Evolutionary conservation across 2,329 filamentous ascomycete species (phyloP), one percentile per base, ranked within the genome.

Genomic region (Fusarium piperis): DNA sequence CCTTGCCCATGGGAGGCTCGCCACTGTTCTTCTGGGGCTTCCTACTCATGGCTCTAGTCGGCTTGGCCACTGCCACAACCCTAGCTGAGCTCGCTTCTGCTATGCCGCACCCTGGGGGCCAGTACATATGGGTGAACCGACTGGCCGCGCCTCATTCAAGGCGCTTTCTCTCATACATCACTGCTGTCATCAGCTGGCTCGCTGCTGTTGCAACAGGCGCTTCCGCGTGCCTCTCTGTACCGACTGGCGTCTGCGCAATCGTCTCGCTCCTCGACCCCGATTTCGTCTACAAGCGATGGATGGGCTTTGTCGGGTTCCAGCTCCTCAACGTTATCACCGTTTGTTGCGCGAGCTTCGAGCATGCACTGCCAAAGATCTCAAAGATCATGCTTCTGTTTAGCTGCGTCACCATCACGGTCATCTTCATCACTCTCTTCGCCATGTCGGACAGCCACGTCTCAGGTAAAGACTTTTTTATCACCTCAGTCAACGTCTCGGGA

Each of bases 61-160:
- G 70, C 10, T 66, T 77, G n/a, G 68, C 68, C n/a, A 77, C 73
- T n/a, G 75, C 74, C 10, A 63, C 63, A 6, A 74, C 74, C 9
- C 75, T 78, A 13, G 73, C 72, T 20, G 77, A 78, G 64, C 68
- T 78, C 26, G 68, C 74, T 4, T 77, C 76, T 0, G 74, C 75
- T 18, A 76, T 75, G 71, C 77, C 77, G 2, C 73, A 78, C 35
- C 68, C 76, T n/a, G 77, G 76, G 2, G 77, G 76, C 7, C 77
- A 78, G 67, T 77, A 78, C 52, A 64, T 75, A 64, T 78, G 77
- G 76, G 71, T 72, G 12, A 64, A 67, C 52, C 59, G 64, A 8
- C 69, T 77, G 15, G 76, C 76, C 0, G 67, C 76, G 2, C 56
- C 46, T 2, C 38, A 52, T 3, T 64, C 48, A 20, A 64, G 68